phyloP scores from a whole-genome alignment of 2,329 filamentous ascomycete species.

The Scedosporium apiospermum region DNA sequence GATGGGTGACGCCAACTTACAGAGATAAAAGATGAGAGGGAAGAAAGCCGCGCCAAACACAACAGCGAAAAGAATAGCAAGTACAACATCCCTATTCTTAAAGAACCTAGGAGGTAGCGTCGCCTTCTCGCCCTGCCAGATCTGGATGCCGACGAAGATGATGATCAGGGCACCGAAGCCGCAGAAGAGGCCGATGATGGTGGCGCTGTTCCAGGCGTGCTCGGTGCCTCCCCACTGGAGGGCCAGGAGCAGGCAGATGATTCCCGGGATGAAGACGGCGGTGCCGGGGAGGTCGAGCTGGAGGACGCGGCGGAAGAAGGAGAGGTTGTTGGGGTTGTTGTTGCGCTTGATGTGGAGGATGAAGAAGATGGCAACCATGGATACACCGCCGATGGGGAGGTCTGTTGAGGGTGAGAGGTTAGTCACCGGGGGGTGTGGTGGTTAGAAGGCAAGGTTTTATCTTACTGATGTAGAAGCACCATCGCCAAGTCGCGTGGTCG shows the following conservation, averaged over 20 bases:
- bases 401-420: conserved; percentile 18
- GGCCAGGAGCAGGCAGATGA: conserved; percentile 44
- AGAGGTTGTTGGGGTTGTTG: conserved; percentile 22
- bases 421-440: background rate
- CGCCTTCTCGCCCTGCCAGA: conserved; percentile 30
- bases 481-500: conserved; percentile 39
- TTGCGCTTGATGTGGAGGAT: conserved; percentile 26
- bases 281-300: conserved; percentile 41
- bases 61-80: conserved; percentile 32
- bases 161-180: conserved; percentile 34
- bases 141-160: conserved; percentile 37
- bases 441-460: background rate
- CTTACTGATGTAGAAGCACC: conserved; percentile 35
- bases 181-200: conserved; percentile 41
- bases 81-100: conserved; percentile 29
- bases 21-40: conserved; percentile 43
- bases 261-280: conserved; percentile 38
- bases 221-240: conserved; percentile 47
- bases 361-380: conserved; percentile 38
- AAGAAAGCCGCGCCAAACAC: conserved; percentile 44
- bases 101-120: conserved; percentile 38
- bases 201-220: conserved; percentile 38
- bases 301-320: conserved; percentile 26
- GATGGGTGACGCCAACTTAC: conserved; percentile 20
- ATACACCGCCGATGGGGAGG: conserved; percentile 35